Evolutionary conservation across 768 basidiomycete genomes (phyloP).

Genomic region (Rhodotorula kratochvilovae): DNA sequence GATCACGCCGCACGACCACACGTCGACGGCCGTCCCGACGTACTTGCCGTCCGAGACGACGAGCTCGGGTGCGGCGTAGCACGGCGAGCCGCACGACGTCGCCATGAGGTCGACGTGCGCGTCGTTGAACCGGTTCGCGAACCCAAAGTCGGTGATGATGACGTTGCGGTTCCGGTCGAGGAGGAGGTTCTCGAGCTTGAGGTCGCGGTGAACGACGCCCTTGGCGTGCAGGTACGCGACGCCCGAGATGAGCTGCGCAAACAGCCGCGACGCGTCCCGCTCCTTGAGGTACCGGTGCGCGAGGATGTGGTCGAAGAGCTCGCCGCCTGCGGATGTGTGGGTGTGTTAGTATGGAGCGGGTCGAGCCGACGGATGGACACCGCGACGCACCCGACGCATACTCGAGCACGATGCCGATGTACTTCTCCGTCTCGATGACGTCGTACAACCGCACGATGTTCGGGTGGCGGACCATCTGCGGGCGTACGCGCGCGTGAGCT

Average conservation of each 20-base stretch:
- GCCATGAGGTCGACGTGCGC: conserved; percentile 93
- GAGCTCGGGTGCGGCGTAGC: conserved; percentile 96
- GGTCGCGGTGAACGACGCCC: conserved; percentile 98
- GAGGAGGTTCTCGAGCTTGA: conserved; percentile 96
- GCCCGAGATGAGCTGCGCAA: conserved; percentile 95
- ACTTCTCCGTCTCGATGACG: conserved; percentile 98
- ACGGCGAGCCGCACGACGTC: conserved; percentile 92
- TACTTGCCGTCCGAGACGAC: conserved; percentile 97
- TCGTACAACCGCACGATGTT: conserved; percentile 98
- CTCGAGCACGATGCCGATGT: conserved; percentile 98
- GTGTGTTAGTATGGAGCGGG: background rate
- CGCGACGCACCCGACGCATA: conserved; percentile 72
- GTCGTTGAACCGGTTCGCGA: conserved; percentile 95
- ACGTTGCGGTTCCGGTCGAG: conserved; percentile 96
- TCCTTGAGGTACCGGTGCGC: conserved; percentile 95
- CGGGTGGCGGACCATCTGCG: conserved; percentile 84
- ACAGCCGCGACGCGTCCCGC: conserved; percentile 87
- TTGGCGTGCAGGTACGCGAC: conserved; percentile 99
- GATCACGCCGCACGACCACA: conserved; percentile 95
- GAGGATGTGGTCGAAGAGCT: conserved; percentile 97
- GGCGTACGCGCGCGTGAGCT: background rate
- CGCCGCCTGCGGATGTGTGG: conserved; percentile 55
- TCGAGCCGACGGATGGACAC: background rate
- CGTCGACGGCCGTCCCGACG: conserved; percentile 94
- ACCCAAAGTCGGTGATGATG: conserved; percentile 99